A percentile compares a stretch with the other conserved stretches of the same genome.
These are phyloP conservation scores for Lippia alba DNA, from an alignment of 305 asterid genomes.

Conservation along the genomic window DNA sequence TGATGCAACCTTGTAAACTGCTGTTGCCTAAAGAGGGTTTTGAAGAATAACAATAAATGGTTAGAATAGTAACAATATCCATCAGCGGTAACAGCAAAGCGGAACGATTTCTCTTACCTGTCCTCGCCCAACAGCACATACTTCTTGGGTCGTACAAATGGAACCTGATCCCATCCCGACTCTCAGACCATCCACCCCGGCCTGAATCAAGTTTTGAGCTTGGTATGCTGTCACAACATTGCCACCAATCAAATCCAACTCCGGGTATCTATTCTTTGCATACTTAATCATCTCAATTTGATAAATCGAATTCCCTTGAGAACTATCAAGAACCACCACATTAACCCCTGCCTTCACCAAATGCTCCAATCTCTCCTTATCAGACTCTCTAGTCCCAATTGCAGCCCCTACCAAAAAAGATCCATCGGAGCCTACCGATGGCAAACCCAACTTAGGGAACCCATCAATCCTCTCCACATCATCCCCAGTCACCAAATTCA, in stretches of 20 bases:
- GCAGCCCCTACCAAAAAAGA: slow-evolving; percentile 86
- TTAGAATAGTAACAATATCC: slow-evolving; percentile 5
- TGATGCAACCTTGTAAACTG: slow-evolving; percentile 93
- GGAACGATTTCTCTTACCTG: slow-evolving; percentile 56
- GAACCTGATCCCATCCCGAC: slow-evolving; percentile 99
- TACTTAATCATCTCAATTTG: slow-evolving; percentile 91
- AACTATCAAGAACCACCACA: slow-evolving; percentile 84
- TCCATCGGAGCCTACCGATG: slow-evolving; percentile 74
- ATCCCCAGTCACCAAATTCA: slow-evolving; percentile 59
- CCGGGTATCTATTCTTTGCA: slow-evolving; percentile 69
- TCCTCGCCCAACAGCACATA: slow-evolving; percentile 98
- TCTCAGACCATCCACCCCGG: slow-evolving; percentile 91
- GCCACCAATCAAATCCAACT: slow-evolving; percentile 88
- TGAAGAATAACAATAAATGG: background rate
- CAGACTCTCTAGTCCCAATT: slow-evolving; percentile 86
- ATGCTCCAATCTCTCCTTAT: slow-evolving; percentile 85
- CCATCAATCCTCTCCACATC: slow-evolving; percentile 67
- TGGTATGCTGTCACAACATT: slow-evolving; percentile 85
- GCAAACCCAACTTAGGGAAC: slow-evolving; percentile 81
- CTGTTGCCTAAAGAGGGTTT: slow-evolving; percentile 67
- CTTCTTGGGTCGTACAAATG: slow-evolving; percentile 97
- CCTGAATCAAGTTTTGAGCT: slow-evolving; percentile 89
- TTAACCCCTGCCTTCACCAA: slow-evolving; percentile 86
- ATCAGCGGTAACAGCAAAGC: background rate
- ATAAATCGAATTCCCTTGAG: slow-evolving; percentile 88